Evolutionary conservation across 768 basidiomycete genomes (phyloP), one percentile per base, ranked within the genome.

Genomic region (Rhodotorula sphaerocarpa): DNA sequence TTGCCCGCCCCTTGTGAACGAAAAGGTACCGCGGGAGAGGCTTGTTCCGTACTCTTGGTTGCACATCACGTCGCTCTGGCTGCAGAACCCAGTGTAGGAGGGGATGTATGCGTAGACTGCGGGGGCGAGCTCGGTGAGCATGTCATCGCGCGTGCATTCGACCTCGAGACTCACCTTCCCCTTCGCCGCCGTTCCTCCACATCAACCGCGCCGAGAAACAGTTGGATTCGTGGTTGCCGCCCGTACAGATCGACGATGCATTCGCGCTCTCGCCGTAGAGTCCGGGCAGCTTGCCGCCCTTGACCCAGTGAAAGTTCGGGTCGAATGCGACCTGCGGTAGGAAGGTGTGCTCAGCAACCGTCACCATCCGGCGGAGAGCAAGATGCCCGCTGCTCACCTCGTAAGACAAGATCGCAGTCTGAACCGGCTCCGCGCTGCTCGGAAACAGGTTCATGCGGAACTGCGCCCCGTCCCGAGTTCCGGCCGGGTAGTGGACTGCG

Each of bases 61-160:
- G 55, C 75, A 76, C 46, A 64, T 70, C 5, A 76, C 70, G 27
- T 73, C 61, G 46, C 48, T 25, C 21, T 59, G 58, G 0, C 23
- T n/a, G 39, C 63, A 75, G 34, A 76, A 70, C 28, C 53, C 61
- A 4, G 52, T 46, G 2, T 59, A 66, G 0, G 73, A 70, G 0
- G 75, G 76, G 10, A 75, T 58, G 59, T 77, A 76, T 3, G 70
- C 75, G 66, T 75, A 75, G 39, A 76, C 74, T 63, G 61, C 4
- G 36, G 16, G 23, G 2, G 39, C n/a, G 36, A 50, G 18, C n/a
- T 10, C 5, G 15, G 54, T 21, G 21, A 45, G 11, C 3, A 20
- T 23, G 16, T 48, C 47, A 48, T 6, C 6, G 28, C 10, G n/a
- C n/a, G n/a, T n/a, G n/a, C n/a, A n/a, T n/a, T n/a, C n/a, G n/a